Evolutionary conservation across 257 asterid genomes (phyloP).

Genomic region (Solanum appendiculatum): DNA sequence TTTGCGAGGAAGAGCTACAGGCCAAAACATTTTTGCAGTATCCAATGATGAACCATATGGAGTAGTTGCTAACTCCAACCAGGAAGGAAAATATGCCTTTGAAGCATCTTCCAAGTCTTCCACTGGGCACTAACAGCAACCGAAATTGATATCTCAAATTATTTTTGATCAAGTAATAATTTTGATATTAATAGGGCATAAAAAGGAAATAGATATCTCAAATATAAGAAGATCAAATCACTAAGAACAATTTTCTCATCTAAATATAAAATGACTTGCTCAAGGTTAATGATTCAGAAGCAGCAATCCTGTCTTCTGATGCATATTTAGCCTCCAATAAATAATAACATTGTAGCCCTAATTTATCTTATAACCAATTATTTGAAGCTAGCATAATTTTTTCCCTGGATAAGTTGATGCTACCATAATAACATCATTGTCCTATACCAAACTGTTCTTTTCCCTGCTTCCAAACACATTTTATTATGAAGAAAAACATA

Average conservation of each 20-base stretch:
- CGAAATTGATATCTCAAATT: neutral
- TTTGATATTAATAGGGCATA: neutral
- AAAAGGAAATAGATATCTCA: neutral
- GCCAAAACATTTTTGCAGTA: slow-evolving; percentile 93
- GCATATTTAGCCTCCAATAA: neutral
- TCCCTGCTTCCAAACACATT: neutral
- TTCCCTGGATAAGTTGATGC: neutral
- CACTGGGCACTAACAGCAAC: slow-evolving; percentile 54
- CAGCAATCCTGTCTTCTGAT: neutral
- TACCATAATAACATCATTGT: neutral
- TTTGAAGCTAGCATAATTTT: neutral
- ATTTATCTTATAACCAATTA: neutral
- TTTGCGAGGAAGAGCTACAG: slow-evolving; percentile 91
- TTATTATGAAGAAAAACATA: neutral
- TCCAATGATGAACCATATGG: slow-evolving; percentile 88
- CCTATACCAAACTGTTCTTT: neutral
- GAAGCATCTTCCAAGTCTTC: slow-evolving; percentile 77
- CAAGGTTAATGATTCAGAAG: neutral
- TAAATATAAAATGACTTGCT: neutral
- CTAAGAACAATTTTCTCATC: neutral
- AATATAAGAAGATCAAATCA: neutral
- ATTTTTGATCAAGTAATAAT: neutral
- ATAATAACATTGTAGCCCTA: neutral
- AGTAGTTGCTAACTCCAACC: slow-evolving; percentile 92
- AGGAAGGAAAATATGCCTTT: slow-evolving; percentile 61